These are phyloP conservation scores for Mycena metata DNA, from an alignment of 768 basidiomycete genomes.

Conservation along the genomic window DNA sequence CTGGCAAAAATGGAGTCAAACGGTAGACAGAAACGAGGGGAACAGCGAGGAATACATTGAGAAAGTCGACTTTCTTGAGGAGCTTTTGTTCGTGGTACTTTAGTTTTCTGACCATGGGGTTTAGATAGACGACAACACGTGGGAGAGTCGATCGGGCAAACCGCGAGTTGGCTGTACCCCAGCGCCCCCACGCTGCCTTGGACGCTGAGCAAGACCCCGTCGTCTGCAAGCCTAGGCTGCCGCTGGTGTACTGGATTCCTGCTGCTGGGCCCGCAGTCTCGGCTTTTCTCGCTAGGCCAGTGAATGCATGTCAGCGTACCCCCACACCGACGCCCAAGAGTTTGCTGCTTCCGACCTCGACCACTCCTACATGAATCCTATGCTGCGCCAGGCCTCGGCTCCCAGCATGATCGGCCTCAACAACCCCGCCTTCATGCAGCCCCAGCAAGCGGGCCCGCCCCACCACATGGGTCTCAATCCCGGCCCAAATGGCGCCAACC, in stretches of 20 bases:
- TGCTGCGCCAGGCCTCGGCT: slow-evolving; percentile 30
- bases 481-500: slow-evolving; percentile 40
- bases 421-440: slow-evolving; percentile 42
- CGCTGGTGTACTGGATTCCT: not conserved
- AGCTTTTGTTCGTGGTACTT: slow-evolving; percentile 97
- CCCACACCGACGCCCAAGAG: slow-evolving; percentile 31
- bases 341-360: slow-evolving; percentile 32
- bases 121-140: slow-evolving; percentile 21
- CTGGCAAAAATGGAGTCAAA: slow-evolving; percentile 54
- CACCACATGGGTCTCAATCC: slow-evolving; percentile 55
- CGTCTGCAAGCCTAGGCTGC: not conserved
- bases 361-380: slow-evolving; percentile 31
- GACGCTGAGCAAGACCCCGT: slow-evolving; percentile 1
- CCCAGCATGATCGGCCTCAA: slow-evolving; percentile 37
- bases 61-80: slow-evolving; percentile 96
- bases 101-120: slow-evolving; percentile 89
- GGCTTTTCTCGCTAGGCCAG: slow-evolving; percentile 18
- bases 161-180: slow-evolving; percentile 18
- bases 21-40: slow-evolving; percentile 25
- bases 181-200: slow-evolving; percentile 34
- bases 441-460: slow-evolving; percentile 51
- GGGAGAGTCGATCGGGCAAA: slow-evolving; percentile 15
- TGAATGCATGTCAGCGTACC: slow-evolving; percentile 37
- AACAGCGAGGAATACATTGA: slow-evolving; percentile 67
- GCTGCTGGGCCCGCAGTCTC: not conserved